These are phyloP conservation scores for Pythium sukuiense DNA, from an alignment of 352 stramenopile species.

Conservation along the genomic window DNA sequence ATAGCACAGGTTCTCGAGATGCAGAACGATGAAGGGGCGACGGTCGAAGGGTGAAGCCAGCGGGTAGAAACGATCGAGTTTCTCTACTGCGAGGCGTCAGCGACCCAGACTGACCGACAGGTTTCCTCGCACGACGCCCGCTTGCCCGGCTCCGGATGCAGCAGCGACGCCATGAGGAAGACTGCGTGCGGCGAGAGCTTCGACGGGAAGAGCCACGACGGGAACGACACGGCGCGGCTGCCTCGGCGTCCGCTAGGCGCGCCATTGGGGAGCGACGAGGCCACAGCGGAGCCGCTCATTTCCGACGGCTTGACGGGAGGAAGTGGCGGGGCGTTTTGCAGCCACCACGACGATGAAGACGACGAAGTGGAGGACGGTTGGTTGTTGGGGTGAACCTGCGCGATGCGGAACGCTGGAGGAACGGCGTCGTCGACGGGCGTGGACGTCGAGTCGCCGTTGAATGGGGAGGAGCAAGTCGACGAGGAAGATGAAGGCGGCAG, in stretches of 20 bases:
- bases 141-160: constrained; percentile 84
- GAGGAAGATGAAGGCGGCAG: constrained; percentile 15
- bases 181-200: constrained; percentile 63
- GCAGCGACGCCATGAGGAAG: constrained; percentile 70
- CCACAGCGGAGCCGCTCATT: constrained; percentile 7
- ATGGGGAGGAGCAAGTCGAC: not conserved
- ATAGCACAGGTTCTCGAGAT: constrained; percentile 23
- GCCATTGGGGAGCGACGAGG: constrained; percentile 15
- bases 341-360: constrained; percentile 7
- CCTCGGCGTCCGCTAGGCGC: constrained; percentile 34
- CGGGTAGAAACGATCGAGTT: not conserved
- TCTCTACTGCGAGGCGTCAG: constrained; percentile 30
- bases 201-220: constrained; percentile 83
- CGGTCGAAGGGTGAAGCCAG: not conserved
- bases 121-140: constrained; percentile 83
- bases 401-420: constrained; percentile 18
- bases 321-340: constrained; percentile 2
- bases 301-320: constrained; percentile 26
- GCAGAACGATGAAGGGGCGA: not conserved
- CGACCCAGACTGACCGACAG: constrained; percentile 72
- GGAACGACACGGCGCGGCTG: constrained; percentile 61
- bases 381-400: constrained; percentile 31
- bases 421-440: constrained; percentile 14
- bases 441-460: not conserved
- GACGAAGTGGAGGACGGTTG: constrained; percentile 3